Conservation (phyloP, 768 basidiomycete species). For the Auriculariales sp. region DNA sequence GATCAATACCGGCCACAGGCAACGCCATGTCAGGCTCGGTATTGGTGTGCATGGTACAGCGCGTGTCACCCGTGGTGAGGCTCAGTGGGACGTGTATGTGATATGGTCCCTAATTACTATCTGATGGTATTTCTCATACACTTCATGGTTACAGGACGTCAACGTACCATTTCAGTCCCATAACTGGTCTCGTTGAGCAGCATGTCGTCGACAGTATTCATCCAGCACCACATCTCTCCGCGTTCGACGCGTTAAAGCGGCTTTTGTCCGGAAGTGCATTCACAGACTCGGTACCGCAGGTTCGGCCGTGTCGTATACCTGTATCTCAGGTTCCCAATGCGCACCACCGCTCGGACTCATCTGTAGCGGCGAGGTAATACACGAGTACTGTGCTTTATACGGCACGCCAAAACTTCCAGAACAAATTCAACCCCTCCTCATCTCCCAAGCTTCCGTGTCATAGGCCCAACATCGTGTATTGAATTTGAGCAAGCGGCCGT, state of each 20-base stretch:
- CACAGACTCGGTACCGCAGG: not conserved
- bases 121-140: not conserved
- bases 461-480: no score
- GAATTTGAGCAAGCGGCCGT: no score
- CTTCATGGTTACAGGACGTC: slow-evolving; percentile 31
- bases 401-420: no score
- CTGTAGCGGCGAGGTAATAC: no score
- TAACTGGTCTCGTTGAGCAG: slow-evolving; percentile 43
- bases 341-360: no score
- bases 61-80: slow-evolving; percentile 44
- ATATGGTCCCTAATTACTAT: slow-evolving; percentile 1
- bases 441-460: no score
- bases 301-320: not conserved
- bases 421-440: no score
- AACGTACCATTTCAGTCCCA: slow-evolving; percentile 59
- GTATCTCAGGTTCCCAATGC: no score
- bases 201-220: slow-evolving; percentile 66
- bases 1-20: slow-evolving; percentile 21
- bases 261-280: not conserved
- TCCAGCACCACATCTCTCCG: slow-evolving; percentile 58
- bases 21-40: slow-evolving; percentile 44
- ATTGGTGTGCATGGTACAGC: slow-evolving; percentile 41
- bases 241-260: slow-evolving; percentile 40
- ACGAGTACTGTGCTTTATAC: no score
- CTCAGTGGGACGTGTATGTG: slow-evolving; percentile 66